Evolutionary conservation across 176 grass and related monocot genomes (phyloP).

Genomic region (Lolium rigidum): DNA sequence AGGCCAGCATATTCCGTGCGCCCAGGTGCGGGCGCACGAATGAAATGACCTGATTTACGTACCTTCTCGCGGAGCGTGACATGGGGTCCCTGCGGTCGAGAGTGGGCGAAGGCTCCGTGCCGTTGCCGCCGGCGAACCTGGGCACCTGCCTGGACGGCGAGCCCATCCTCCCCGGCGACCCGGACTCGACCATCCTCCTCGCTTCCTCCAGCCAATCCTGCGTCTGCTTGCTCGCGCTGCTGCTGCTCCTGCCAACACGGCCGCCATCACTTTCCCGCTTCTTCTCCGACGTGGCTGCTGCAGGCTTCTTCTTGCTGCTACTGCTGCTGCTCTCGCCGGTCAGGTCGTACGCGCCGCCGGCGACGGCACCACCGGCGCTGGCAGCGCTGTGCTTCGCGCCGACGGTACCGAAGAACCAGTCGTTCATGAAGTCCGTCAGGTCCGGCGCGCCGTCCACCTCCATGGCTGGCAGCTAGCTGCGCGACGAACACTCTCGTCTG

Average conservation of each 20-base stretch:
- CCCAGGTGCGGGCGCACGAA: too few relatives aligned
- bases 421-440: conserved; percentile 78
- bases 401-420: conserved; percentile 79
- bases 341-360: conserved; percentile 39
- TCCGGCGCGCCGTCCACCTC: conserved; percentile 55
- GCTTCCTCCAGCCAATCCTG: conserved; percentile 76
- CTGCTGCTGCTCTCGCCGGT: conserved; percentile 38
- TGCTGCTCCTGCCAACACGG: background rate
- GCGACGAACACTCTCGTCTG: background rate
- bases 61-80: conserved; percentile 74
- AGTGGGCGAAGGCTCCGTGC: conserved; percentile 44
- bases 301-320: conserved; percentile 33
- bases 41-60: background rate
- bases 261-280: conserved; percentile 21
- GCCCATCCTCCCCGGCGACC: conserved; percentile 52
- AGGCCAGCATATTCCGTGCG: too few relatives aligned
- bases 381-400: conserved; percentile 31
- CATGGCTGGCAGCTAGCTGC: conserved; percentile 34
- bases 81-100: conserved; percentile 69
- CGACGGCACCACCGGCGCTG: background rate
- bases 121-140: conserved; percentile 49
- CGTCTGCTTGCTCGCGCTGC: conserved; percentile 55
- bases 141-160: conserved; percentile 57
- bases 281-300: conserved; percentile 16
- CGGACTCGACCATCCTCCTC: conserved; percentile 53